Evolutionary conservation across 2,329 filamentous ascomycete species (phyloP).

Genomic region (Onygenales sp.): DNA sequence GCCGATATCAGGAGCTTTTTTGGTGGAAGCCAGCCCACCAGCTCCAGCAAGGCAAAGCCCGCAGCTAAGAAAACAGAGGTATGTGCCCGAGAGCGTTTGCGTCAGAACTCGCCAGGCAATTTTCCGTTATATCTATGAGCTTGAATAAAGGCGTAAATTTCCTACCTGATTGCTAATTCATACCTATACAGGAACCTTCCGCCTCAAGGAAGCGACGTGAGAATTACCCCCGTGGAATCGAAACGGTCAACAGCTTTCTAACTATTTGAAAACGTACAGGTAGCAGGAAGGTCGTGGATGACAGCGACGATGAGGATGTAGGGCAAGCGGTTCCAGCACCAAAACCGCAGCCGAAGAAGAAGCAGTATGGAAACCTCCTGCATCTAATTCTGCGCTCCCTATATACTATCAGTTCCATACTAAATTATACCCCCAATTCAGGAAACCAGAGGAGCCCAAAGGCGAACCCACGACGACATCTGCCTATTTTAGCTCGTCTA

Average conservation of each 20-base stretch:
- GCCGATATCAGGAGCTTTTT: constrained; percentile 87
- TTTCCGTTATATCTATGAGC: constrained; percentile 3
- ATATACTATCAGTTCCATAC: neutral
- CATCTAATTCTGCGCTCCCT: neutral
- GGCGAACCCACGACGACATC: constrained; percentile 52
- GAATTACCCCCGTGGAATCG: constrained; percentile 5
- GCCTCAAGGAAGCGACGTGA: constrained; percentile 27
- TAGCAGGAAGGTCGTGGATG: constrained; percentile 63
- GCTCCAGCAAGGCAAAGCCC: constrained; percentile 34
- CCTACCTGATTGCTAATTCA: neutral
- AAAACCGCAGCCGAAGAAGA: constrained; percentile 31
- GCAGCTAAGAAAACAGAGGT: constrained; percentile 34
- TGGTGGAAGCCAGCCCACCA: constrained; percentile 49
- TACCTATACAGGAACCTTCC: constrained; percentile 17
- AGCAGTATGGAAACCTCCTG: constrained; percentile 36
- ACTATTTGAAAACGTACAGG: constrained; percentile 18
- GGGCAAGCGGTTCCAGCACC: constrained; percentile 26
- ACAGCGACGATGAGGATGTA: constrained; percentile 69
- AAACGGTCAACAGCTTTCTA: neutral
- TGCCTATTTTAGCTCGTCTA: constrained; percentile 52
- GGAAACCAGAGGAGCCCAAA: constrained; percentile 41
- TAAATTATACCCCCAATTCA: constrained; percentile 13
- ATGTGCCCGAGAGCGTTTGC: constrained; percentile 9
- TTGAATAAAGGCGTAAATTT: constrained; percentile 1
- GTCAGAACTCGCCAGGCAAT: neutral